Conservation (phyloP, 2,329 filamentous ascomycete species). For the Aspergillus tanneri region DNA sequence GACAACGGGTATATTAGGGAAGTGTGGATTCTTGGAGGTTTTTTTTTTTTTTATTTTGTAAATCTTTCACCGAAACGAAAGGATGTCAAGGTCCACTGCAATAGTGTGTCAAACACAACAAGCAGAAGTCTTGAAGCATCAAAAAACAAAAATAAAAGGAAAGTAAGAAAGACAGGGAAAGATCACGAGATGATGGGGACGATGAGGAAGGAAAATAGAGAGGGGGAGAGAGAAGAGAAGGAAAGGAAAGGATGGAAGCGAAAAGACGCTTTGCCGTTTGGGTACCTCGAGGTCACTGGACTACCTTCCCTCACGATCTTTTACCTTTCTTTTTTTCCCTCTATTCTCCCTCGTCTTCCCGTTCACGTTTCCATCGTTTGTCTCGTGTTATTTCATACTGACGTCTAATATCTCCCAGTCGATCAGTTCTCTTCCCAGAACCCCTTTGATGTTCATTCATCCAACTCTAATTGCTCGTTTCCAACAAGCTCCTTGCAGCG, state of each 20-base stretch:
- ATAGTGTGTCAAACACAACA: slow-evolving; percentile 49
- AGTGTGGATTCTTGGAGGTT: slow-evolving; percentile 19
- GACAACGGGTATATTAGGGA: slow-evolving; percentile 19
- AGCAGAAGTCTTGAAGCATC: slow-evolving; percentile 31
- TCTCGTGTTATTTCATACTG: too few species aligned
- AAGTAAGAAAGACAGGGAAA: slow-evolving; percentile 20
- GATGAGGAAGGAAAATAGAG: slow-evolving; percentile 11
- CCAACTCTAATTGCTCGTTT: too few species aligned
- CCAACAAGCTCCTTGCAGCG: slow-evolving; percentile 5
- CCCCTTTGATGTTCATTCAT: too few species aligned
- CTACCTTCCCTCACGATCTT: slow-evolving; percentile 6
- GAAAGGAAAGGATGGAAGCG: slow-evolving; percentile 2
- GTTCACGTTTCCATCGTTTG: background rate
- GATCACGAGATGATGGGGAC: slow-evolving; percentile 19
- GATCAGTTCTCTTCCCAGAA: too few species aligned
- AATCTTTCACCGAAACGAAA: slow-evolving; percentile 31
- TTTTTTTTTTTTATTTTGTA: slow-evolving; percentile 13
- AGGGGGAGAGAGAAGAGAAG: slow-evolving; percentile 10
- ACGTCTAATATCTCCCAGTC: too few species aligned
- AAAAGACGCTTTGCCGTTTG: slow-evolving; percentile 25
- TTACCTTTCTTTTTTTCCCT: background rate
- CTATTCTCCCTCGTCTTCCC: background rate
- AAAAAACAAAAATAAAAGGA: slow-evolving; percentile 26
- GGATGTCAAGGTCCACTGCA: slow-evolving; percentile 39
- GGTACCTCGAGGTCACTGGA: slow-evolving; percentile 20